phyloP scores from a whole-genome alignment of 768 basidiomycete species.

The Tulasnella sp. region DNA sequence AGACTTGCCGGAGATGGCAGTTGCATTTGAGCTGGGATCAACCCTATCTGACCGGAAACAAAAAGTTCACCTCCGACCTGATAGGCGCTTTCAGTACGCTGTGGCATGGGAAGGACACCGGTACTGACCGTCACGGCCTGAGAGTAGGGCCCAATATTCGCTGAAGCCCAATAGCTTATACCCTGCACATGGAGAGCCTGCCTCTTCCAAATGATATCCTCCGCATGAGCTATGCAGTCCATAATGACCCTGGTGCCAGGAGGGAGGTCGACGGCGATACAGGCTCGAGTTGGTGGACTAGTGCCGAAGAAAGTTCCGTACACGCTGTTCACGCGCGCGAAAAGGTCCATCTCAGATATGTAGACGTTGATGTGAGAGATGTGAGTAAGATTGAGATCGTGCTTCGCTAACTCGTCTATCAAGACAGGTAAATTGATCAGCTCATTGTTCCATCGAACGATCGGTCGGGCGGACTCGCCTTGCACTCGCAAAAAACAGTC shows the following conservation, averaged over 20 bases:
- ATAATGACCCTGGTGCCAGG: constrained; percentile 54
- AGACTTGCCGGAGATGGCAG: constrained; percentile 61
- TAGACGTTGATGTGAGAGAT: constrained; percentile 77
- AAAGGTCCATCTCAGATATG: constrained; percentile 76
- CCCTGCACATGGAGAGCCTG: constrained; percentile 90
- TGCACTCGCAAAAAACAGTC: constrained; percentile 61
- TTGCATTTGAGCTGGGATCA: constrained; percentile 68
- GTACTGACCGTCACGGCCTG: constrained; percentile 75
- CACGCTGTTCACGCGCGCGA: constrained; percentile 67
- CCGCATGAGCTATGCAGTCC: constrained; percentile 74
- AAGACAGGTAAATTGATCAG: not conserved
- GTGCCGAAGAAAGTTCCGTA: constrained; percentile 82
- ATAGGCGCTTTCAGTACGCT: not conserved
- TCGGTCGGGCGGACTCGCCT: constrained; percentile 44
- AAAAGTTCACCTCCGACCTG: constrained; percentile 76
- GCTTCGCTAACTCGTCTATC: constrained; percentile 51
- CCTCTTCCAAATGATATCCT: constrained; percentile 42
- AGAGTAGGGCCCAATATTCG: constrained; percentile 98
- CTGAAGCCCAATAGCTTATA: constrained; percentile 97
- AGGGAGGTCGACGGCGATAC: constrained; percentile 75
- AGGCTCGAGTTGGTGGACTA: constrained; percentile 93
- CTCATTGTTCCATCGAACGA: not conserved
- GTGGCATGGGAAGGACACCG: not conserved
- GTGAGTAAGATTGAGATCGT: constrained; percentile 52
- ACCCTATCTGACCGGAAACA: constrained; percentile 91